Evolutionary conservation across 2,329 filamentous ascomycete genomes (phyloP), one percentile per base, ranked within the genome.

Genomic region (Coniochaeta hoffmannii): DNA sequence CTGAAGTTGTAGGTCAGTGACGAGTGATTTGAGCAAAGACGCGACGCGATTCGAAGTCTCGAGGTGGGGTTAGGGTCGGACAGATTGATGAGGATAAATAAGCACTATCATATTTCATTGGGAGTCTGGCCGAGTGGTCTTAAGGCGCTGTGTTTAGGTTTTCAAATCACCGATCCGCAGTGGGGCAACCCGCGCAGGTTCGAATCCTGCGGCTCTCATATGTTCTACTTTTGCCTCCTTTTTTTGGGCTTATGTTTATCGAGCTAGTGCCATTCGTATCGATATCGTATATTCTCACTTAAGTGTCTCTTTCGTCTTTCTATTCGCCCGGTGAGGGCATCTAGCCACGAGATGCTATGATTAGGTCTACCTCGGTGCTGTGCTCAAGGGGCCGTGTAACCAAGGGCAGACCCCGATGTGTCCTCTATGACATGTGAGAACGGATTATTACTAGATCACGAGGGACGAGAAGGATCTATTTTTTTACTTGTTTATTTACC

Each of bases 341-440:
- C n/a, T n/a, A n/a, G n/a, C n/a, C n/a, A n/a, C n/a, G n/a, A n/a
- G n/a, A n/a, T n/a, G n/a, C n/a, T n/a, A n/a, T n/a, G n/a, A n/a
- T n/a, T n/a, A n/a, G n/a, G n/a, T n/a, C n/a, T n/a, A n/a, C n/a
- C 30, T 12, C 30, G 7, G 7, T 32, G 7, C 12, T 7, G 30
- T 32, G 30, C 12, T 12, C 7, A 32, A 32, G 30, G 36, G 17
- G 10, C n/a, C 8, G 22, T 5, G 22, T 11, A 35, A 19, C n/a
- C 36, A 9, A 22, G 2, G 10, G 22, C 4, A 22, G 7, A 22
- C 56, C 70, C 79, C 19, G 17, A 41, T 11, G 10, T 4, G 10
- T 10, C 19, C 36, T 50, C 10, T 41, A 41, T 41, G 36, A 41
- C n/a, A 41, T 10, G 36, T 19, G 22, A n/a, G 9, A 17, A 17